Evolutionary conservation across 352 stramenopile genomes (phyloP), one percentile per base, ranked within the genome.

Genomic region (Hyaloperonospora arabidopsidis): DNA sequence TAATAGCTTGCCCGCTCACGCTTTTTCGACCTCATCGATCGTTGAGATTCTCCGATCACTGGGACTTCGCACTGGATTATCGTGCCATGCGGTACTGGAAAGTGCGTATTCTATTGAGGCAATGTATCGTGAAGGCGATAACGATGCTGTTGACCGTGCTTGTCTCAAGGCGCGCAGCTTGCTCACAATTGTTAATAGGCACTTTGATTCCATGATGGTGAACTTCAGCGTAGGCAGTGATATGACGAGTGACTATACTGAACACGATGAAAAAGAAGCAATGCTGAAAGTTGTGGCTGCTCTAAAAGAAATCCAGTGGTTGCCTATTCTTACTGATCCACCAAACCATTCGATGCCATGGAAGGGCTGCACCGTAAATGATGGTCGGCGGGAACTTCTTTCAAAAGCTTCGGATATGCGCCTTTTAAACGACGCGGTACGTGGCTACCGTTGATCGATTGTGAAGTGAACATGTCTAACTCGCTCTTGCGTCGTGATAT

Each of bases 31-130:
- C 5, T 58, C 62, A 23, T 54, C 67, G 5, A 69, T 84, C 13
- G 59, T 89, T 46, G 65, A 74, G 3, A 78, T 85, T 49, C 38
- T 91, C 43, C 69, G 67, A 14, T 67, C 67, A 1, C 52, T 89
- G 0, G 81, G 81, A 0, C 61, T 91, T 48, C 75, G 74, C 19
- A 78, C 69, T 15, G 70, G 56, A 15, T 45, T 91, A 32, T 88
- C 81, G 5, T 87, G 77, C 22, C 76, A 86, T 49, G 76, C 78
- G 32, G 76, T 91, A 13, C 35, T 88, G 23, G 79, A 91, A 46
- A 88, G 78, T 54, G 78, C 81, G 19, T 63, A 65, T 6, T 85
- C 65, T 0, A 75, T 91, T 21, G 76, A 91, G 49, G 18, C 48
- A 8, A 68, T 89, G 57, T 74, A 72, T 46, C 44, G 44, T 22